Conservation (phyloP, 345 rosid genomes). For the Ricinus communis region DNA sequence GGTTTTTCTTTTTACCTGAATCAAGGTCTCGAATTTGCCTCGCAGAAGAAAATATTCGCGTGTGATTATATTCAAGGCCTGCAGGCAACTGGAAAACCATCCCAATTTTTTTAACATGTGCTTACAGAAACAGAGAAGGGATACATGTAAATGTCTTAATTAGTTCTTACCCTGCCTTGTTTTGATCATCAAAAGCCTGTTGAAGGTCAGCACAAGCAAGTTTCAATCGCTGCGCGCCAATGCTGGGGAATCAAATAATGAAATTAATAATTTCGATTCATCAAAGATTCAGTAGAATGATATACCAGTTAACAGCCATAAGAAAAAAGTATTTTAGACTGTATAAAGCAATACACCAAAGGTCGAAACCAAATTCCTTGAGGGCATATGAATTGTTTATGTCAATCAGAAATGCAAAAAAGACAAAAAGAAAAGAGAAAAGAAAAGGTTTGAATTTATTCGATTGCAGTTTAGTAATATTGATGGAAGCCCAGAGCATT, state of each 20-base stretch:
- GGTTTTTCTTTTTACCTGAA: constrained; percentile 10
- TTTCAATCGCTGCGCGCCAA: constrained; percentile 37
- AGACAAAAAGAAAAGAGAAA: no score
- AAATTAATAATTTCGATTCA: no score
- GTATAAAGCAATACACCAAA: no score
- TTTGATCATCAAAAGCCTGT: constrained; percentile 28
- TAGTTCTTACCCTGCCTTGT: constrained; percentile 26
- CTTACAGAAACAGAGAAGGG: background rate
- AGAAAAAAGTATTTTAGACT: no score
- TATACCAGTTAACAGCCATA: no score
- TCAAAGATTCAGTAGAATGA: no score
- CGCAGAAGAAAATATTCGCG: constrained; percentile 19
- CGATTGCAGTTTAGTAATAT: no score
- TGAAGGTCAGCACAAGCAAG: constrained; percentile 33
- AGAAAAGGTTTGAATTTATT: no score
- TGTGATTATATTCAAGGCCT: constrained; percentile 18
- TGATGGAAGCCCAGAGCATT: no score
- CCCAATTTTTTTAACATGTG: background rate
- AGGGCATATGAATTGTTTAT: no score
- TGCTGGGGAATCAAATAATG: constrained; percentile 20
- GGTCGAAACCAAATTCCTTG: no score
- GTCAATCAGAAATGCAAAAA: no score
- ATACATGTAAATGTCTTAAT: background rate
- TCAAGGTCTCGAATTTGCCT: constrained; percentile 17
- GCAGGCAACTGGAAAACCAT: constrained; percentile 11